phyloP scores from a whole-genome alignment of 2,329 filamentous ascomycete species.

The Sporothrix mexicana region DNA sequence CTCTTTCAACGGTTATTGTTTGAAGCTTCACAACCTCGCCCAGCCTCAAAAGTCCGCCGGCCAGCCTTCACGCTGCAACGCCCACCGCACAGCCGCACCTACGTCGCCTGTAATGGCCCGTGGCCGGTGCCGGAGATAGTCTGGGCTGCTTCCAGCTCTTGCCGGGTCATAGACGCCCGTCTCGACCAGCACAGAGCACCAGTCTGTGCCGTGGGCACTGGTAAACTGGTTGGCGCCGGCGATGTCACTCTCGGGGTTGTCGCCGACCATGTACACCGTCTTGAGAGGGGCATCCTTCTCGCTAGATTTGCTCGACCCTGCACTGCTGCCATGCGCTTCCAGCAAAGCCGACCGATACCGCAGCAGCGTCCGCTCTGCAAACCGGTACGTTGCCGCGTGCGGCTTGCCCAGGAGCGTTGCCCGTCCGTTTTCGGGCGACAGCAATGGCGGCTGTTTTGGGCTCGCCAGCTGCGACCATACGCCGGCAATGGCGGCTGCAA shows the following conservation, averaged over 20 bases:
- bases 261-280: constrained; percentile 92
- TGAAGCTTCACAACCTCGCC: too few species aligned
- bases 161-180: constrained; percentile 44
- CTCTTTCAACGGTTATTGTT: too few species aligned
- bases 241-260: constrained; percentile 90
- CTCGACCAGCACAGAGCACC: constrained; percentile 44
- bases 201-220: constrained; percentile 63
- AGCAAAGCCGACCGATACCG: constrained; percentile 61
- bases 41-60: constrained; percentile 15
- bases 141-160: constrained; percentile 33
- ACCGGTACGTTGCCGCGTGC: constrained; percentile 75
- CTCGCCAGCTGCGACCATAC: constrained; percentile 81
- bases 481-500: constrained; percentile 79
- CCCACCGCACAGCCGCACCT: constrained; percentile 43
- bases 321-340: constrained; percentile 37
- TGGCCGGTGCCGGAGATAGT: constrained; percentile 40
- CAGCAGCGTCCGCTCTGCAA: constrained; percentile 76
- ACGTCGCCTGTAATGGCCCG: constrained; percentile 42
- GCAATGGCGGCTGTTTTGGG: constrained; percentile 61
- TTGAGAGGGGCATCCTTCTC: constrained; percentile 56
- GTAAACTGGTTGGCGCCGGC: constrained; percentile 79
- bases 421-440: constrained; percentile 39
- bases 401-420: constrained; percentile 85
- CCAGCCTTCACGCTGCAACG: constrained; percentile 42
- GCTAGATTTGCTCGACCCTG: background rate